Evolutionary conservation across 805 yeast genomes (phyloP).

Genomic region (Vanderwaltozyma verrucispora): DNA sequence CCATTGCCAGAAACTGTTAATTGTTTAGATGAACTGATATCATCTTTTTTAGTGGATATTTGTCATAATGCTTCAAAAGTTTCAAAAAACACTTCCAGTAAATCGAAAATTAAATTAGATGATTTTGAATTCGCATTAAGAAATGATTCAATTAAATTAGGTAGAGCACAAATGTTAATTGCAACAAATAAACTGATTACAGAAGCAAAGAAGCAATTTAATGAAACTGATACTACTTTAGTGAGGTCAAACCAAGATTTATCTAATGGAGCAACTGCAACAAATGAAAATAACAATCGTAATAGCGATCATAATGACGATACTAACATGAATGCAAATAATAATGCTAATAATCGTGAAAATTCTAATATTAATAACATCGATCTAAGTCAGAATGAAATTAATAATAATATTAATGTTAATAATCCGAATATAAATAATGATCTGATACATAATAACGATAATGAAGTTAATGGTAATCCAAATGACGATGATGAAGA

Average conservation of each 20-base stretch:
- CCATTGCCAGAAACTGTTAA: slow-evolving; percentile 59
- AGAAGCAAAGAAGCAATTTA: slow-evolving; percentile 59
- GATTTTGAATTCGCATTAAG: slow-evolving; percentile 64
- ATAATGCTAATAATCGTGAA: background rate
- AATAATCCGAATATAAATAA: background rate
- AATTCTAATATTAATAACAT: too few species aligned
- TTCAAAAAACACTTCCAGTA: slow-evolving; percentile 37
- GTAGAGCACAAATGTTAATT: slow-evolving; percentile 57
- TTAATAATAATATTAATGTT: background rate
- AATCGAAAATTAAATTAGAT: slow-evolving; percentile 58
- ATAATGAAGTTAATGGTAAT: background rate
- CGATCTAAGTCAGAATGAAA: too few species aligned
- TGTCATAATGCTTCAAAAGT: slow-evolving; percentile 44
- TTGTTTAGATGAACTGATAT: slow-evolving; percentile 55
- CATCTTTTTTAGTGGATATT: slow-evolving; percentile 51
- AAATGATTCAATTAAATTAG: slow-evolving; percentile 54
- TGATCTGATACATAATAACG: too few species aligned
- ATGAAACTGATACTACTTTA: slow-evolving; percentile 38
- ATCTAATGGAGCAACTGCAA: background rate
- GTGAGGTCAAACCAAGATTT: background rate
- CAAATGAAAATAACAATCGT: background rate
- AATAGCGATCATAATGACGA: background rate
- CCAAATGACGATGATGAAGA: slow-evolving; percentile 2
- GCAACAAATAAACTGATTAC: slow-evolving; percentile 49
- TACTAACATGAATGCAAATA: too few species aligned